Base-by-base conservation (phyloP, 2,329 filamentous ascomycete genomes). In the Penicillium sp. region DNA sequence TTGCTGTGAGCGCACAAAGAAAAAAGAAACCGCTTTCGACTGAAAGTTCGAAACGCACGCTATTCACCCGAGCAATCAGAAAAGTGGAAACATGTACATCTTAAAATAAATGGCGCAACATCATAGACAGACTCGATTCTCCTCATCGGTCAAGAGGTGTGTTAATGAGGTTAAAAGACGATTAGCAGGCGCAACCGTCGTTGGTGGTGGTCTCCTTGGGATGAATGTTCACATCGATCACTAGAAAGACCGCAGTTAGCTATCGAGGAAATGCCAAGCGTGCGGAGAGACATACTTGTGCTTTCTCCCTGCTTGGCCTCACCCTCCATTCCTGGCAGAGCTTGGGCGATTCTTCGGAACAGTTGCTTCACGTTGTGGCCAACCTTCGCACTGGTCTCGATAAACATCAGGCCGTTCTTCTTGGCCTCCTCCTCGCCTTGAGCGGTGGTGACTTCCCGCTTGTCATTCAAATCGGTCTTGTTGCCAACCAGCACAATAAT, bases 401-500 rank as follows among this genome's bases (percentile, higher is more conserved):
- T 95, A 72, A 99, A 99, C 90, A 99, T 97, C 66, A 97, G 81
- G 65, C 95, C 95, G 77, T 96, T 93, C 82, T 93, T 93, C 85
- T 96, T 96, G 44, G 93, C 93, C 79, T 99, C 95, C 69, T 98
- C 95, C 77, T 99, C 95, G 58, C 95, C 95, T 77, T 98, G 93
- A 72, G 90, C 88, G 35, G 92, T 96, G 43, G 93, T 99, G 59
- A 99, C 95, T 78, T 99, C 93, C 54, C 95, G 86, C 84, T 97
- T 98, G 77, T 99, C 95, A 77, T 95, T 96, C 76, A 99, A 78
- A 83, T 99, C 95, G 45, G 95, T 99, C 87, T 99, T 99, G 83
- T 99, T 99, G 65, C 95, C 95, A 39, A 99, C 96, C 47, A 99
- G 81, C 47, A 99, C 95, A 70, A 99, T 98, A 70, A 99, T 99